phyloP scores from a whole-genome alignment of 108 stramenopile genomes.

The Conticribra weissflogii region DNA sequence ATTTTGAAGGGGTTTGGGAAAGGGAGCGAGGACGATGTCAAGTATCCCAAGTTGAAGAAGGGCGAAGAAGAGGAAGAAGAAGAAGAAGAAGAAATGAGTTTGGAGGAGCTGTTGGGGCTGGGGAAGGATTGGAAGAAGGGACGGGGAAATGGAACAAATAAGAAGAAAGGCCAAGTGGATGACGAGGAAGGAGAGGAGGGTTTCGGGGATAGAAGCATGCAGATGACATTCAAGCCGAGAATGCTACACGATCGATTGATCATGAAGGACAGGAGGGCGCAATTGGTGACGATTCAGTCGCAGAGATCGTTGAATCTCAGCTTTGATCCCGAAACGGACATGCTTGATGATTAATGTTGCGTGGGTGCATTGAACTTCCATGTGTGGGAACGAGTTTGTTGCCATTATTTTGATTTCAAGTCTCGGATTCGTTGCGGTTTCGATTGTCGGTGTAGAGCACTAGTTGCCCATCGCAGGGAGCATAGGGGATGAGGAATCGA shows the following conservation, averaged over 20 bases:
- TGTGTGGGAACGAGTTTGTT: too few relatives aligned
- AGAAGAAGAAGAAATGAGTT: neutral
- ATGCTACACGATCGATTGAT: neutral
- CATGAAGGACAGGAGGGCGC: neutral
- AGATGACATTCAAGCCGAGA: neutral
- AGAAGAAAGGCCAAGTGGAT: neutral
- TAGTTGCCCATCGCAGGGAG: too few relatives aligned
- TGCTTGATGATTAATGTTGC: too few relatives aligned
- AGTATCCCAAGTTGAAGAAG: neutral
- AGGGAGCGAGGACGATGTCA: neutral
- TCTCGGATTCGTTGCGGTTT: too few relatives aligned
- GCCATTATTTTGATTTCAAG: too few relatives aligned
- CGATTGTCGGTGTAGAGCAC: too few relatives aligned
- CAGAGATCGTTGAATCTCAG: neutral
- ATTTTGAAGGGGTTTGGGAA: slow-evolving; percentile 9
- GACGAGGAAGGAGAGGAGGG: neutral
- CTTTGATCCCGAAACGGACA: too few relatives aligned
- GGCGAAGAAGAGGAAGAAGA: neutral
- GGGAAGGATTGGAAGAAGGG: neutral
- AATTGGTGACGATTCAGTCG: slow-evolving; percentile 4
- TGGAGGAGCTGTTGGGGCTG: neutral
- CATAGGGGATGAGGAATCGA: too few relatives aligned
- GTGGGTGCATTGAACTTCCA: too few relatives aligned
- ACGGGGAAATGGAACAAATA: too few relatives aligned
- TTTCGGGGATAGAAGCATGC: too few relatives aligned